A percentile compares a stretch with the other conserved stretches of the same genome.
Conservation (phyloP, 75 land plant species). For the Adiantum capillusveneris region DNA sequence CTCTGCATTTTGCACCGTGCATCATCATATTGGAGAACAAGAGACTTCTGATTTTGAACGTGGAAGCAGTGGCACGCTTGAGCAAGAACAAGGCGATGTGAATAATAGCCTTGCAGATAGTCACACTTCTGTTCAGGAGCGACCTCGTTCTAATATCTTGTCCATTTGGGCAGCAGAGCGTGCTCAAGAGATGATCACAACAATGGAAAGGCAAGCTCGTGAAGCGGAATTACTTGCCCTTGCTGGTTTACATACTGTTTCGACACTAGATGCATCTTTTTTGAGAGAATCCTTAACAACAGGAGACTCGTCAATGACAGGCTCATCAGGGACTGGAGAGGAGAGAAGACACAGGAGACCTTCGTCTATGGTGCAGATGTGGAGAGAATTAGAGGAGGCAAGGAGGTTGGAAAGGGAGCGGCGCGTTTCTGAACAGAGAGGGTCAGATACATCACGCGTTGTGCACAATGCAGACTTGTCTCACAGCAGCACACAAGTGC, state of each 20-base stretch:
- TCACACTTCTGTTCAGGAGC: conserved; percentile 12
- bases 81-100: background rate
- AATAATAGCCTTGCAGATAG: background rate
- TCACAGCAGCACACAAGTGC: too few relatives aligned
- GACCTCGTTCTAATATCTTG: conserved; percentile 66
- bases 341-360: conserved; percentile 53
- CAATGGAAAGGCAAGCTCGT: conserved; percentile 78
- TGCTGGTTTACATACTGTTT: conserved; percentile 77
- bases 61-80: background rate
- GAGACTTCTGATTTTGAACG: background rate
- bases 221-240: conserved; percentile 65
- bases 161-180: conserved; percentile 75
- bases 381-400: conserved; percentile 81
- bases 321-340: conserved; percentile 8
- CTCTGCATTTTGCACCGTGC: background rate
- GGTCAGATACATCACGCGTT: too few relatives aligned
- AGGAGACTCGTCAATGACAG: background rate
- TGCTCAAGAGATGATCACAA: conserved; percentile 78
- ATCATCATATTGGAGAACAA: background rate
- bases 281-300: conserved; percentile 50
- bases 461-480: too few relatives aligned
- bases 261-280: conserved; percentile 86
- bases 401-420: conserved; percentile 30
- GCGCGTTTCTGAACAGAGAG: conserved; percentile 23
- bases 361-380: conserved; percentile 72